phyloP scores from a whole-genome alignment of 1,284 basidiomycete genomes.

The Boletus nobilissimus region DNA sequence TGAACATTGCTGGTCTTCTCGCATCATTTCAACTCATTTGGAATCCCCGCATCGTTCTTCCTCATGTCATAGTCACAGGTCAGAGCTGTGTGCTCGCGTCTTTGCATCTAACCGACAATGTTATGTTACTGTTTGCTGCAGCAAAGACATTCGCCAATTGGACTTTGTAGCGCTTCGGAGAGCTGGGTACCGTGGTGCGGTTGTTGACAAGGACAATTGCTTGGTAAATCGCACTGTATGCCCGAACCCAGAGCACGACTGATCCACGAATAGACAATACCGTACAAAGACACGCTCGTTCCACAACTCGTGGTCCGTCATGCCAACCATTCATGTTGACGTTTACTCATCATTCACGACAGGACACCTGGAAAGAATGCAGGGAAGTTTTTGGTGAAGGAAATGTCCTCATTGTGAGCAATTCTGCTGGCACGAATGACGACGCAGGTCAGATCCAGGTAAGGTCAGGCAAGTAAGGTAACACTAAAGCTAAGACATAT shows the following conservation, averaged over 20 bases:
- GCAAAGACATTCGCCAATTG: constrained; percentile 86
- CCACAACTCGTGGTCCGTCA: constrained; percentile 72
- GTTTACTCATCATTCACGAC: constrained; percentile 28
- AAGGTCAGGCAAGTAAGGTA: constrained; percentile 37
- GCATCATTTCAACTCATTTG: constrained; percentile 80
- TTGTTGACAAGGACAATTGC: constrained; percentile 99
- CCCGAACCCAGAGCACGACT: not conserved
- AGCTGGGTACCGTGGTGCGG: constrained; percentile 86
- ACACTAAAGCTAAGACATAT: not conserved
- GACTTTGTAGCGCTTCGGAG: constrained; percentile 83
- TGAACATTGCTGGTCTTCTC: constrained; percentile 82
- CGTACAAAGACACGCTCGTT: constrained; percentile 76
- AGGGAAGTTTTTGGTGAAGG: constrained; percentile 77
- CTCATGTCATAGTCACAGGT: constrained; percentile 81
- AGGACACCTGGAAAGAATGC: constrained; percentile 86
- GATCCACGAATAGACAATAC: constrained; percentile 68
- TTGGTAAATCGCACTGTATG: constrained; percentile 62
- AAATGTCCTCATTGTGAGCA: constrained; percentile 92
- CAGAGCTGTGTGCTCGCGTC: constrained; percentile 31
- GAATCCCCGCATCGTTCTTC: constrained; percentile 79
- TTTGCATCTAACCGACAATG: constrained; percentile 10
- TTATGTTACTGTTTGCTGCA: constrained; percentile 47
- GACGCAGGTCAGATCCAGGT: constrained; percentile 87
- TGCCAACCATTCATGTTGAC: not conserved
- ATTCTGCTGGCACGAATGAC: constrained; percentile 86